Percentiles rank a stretch among this genome's conserved stretches.
These are phyloP conservation scores for Corymbia citriodora DNA, from an alignment of 441 rosid species.

Conservation along the genomic window DNA sequence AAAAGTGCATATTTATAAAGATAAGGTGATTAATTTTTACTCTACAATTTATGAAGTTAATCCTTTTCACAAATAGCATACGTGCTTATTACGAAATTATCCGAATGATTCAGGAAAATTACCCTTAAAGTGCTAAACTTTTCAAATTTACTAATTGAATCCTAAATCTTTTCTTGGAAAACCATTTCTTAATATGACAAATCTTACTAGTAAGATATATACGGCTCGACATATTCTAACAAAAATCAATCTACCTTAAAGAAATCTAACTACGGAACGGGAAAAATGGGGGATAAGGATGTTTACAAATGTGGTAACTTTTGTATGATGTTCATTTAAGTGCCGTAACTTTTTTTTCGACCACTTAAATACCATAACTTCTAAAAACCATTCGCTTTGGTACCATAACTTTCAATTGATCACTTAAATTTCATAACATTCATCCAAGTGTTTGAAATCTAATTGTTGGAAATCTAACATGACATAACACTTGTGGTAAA, in stretches of 20 bases:
- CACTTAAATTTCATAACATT: background rate
- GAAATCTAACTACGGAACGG: background rate
- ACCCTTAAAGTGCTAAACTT: background rate
- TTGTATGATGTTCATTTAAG: accelerated
- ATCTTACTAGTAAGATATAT: too few relatives aligned
- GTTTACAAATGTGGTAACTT: background rate
- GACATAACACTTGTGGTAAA: background rate
- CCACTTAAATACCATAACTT: background rate
- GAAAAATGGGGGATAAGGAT: background rate
- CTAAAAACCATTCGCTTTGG: accelerated
- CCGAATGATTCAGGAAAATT: background rate
- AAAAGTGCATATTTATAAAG: background rate
- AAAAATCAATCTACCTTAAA: background rate
- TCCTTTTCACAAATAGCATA: background rate
- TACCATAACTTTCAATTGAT: too few relatives aligned
- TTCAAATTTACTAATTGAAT: too few relatives aligned
- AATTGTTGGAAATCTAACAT: too few relatives aligned
- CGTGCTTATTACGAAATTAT: background rate
- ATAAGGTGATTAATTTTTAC: background rate
- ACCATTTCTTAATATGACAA: background rate
- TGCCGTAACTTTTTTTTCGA: accelerated
- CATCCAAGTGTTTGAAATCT: background rate
- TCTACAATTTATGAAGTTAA: background rate
- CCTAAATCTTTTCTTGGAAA: too few relatives aligned
- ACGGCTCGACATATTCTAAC: background rate